phyloP scores from a whole-genome alignment of 163 green algal genomes.

The Prototheca stagnorum region DNA sequence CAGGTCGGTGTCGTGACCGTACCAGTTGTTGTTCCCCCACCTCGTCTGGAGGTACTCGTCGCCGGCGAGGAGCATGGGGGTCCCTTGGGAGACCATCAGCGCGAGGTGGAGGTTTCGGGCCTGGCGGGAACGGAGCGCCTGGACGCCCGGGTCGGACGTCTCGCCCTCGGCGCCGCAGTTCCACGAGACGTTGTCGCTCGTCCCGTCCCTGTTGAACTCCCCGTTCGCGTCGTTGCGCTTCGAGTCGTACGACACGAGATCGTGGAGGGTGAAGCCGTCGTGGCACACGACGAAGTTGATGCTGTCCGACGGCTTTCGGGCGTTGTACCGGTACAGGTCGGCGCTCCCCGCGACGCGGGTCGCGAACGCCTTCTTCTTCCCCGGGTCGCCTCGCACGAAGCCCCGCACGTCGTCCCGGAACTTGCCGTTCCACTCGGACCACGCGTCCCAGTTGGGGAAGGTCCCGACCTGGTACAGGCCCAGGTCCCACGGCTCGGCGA shows the following conservation, averaged over 20 bases:
- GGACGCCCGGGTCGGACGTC: slow-evolving; percentile 29
- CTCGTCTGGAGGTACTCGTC: slow-evolving; percentile 49
- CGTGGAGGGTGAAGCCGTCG: slow-evolving; percentile 83
- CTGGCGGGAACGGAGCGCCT: slow-evolving; percentile 38
- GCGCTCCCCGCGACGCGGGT: slow-evolving; percentile 71
- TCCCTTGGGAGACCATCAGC: slow-evolving; percentile 71
- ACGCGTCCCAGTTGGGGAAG: slow-evolving; percentile 89
- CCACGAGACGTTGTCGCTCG: slow-evolving; percentile 91
- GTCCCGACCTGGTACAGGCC: slow-evolving; percentile 70
- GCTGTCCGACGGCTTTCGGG: slow-evolving; percentile 57
- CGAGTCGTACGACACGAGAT: slow-evolving; percentile 83
- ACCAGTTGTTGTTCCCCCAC: slow-evolving; percentile 98
- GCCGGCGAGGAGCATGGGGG: slow-evolving; percentile 71
- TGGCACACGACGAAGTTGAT: slow-evolving; percentile 95
- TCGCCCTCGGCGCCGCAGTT: slow-evolving; percentile 78
- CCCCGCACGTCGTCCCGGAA: slow-evolving; percentile 76
- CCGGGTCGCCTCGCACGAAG: slow-evolving; percentile 61
- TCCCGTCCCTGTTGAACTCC: slow-evolving; percentile 69
- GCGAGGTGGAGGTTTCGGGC: slow-evolving; percentile 81
- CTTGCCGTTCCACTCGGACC: slow-evolving; percentile 93
- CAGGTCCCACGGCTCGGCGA: slow-evolving; percentile 84
- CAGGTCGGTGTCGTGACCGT: slow-evolving; percentile 85
- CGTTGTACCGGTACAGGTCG: slow-evolving; percentile 77
- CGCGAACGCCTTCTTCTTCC: slow-evolving; percentile 74
- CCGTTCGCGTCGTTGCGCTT: slow-evolving; percentile 89